Conservation (phyloP, 169 alveolate species). For the Babesia bovis region DNA sequence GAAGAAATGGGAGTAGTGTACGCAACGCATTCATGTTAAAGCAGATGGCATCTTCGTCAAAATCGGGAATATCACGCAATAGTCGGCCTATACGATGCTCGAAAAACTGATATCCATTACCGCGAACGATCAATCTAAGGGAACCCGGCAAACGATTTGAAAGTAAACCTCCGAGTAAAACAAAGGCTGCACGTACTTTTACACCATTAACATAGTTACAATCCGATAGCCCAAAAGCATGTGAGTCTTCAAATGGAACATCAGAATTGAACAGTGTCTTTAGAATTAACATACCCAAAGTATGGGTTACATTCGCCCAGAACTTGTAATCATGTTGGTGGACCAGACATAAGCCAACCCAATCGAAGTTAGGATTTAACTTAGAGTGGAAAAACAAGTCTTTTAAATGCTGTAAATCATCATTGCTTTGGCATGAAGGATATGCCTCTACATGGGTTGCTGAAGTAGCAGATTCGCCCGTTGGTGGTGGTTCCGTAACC, state of each 20-base stretch:
- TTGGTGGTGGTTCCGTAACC: not conserved
- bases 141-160: constrained; percentile 64
- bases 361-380: constrained; percentile 24
- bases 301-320: constrained; percentile 67
- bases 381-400: constrained; percentile 57
- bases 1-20: constrained; percentile 53
- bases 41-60: constrained; percentile 50
- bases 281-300: constrained; percentile 43
- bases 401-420: constrained; percentile 25
- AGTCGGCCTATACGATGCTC: constrained; percentile 51
- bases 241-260: constrained; percentile 30
- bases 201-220: constrained; percentile 3
- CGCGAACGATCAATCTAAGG: constrained; percentile 41
- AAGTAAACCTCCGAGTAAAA: constrained; percentile 57
- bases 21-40: constrained; percentile 49
- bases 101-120: constrained; percentile 55
- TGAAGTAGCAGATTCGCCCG: not conserved
- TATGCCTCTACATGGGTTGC: not conserved
- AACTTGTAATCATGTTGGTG: constrained; percentile 58
- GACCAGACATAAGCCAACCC: constrained; percentile 46
- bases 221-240: not conserved
- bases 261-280: constrained; percentile 49
- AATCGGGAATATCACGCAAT: constrained; percentile 5
- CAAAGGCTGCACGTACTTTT: constrained; percentile 43
- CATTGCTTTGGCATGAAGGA: not conserved